Evolutionary conservation across 2,329 filamentous ascomycete species (phyloP).

Genomic region (Delphinella strobiligena): DNA sequence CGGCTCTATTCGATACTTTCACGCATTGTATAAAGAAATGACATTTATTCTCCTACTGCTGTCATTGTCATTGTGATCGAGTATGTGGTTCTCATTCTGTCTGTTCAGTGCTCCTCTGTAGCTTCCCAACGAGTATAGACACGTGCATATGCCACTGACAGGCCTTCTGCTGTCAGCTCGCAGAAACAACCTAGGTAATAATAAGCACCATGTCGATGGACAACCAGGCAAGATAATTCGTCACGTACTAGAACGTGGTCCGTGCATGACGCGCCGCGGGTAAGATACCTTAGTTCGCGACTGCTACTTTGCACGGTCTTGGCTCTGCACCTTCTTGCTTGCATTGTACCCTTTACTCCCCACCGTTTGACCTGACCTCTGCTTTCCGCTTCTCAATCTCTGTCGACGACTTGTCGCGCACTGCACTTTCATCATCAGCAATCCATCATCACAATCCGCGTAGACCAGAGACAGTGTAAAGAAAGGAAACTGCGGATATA

Average conservation of each 20-base stretch:
- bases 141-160: too few species aligned
- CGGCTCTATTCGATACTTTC: neutral
- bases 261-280: neutral
- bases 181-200: too few species aligned
- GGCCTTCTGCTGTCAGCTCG: too few species aligned
- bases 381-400: neutral
- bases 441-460: neutral
- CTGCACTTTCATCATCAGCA: neutral
- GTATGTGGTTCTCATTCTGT: neutral
- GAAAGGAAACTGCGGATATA: too few species aligned
- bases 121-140: neutral
- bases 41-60: neutral
- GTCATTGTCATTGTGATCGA: too few species aligned
- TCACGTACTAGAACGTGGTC: neutral
- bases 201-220: too few species aligned
- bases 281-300: neutral
- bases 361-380: neutral
- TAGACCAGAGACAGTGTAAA: neutral
- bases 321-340: neutral
- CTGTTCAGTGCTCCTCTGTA: too few species aligned
- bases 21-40: neutral
- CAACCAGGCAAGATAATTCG: neutral
- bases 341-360: neutral
- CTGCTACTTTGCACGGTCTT: neutral
- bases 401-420: neutral